Percentiles rank a stretch among this genome's conserved stretches.
Conservation (phyloP, 805 yeast genomes). For the Komagataella populi region DNA sequence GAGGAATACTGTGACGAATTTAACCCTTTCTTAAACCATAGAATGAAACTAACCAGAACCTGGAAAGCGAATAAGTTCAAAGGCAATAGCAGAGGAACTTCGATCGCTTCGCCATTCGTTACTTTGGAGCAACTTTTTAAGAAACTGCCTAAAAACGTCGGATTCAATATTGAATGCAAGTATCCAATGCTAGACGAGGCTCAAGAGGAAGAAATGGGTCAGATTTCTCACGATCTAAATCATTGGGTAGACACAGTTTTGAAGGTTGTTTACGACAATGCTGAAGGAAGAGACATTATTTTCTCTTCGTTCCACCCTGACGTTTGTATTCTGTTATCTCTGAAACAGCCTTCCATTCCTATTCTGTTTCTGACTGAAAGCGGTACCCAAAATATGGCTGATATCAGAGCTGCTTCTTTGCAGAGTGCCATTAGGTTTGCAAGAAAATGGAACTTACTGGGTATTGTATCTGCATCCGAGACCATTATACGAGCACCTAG, state of each 20-base stretch:
- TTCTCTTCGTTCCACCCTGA: conserved; percentile 95
- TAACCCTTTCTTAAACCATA: conserved; percentile 28
- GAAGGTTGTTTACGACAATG: conserved; percentile 64
- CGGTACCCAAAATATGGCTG: conserved; percentile 81
- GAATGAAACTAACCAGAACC: conserved; percentile 81
- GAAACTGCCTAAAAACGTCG: conserved; percentile 71
- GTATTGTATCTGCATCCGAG: conserved; percentile 80
- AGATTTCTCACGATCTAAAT: conserved; percentile 70
- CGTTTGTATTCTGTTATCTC: conserved; percentile 67
- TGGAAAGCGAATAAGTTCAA: conserved; percentile 78
- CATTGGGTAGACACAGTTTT: conserved; percentile 82
- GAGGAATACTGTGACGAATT: conserved; percentile 18
- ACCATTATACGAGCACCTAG: conserved; percentile 86
- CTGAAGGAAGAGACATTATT: conserved; percentile 70
- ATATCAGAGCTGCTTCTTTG: conserved; percentile 71
- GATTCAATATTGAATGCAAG: conserved; percentile 89
- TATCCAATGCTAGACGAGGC: conserved; percentile 95
- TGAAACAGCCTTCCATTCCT: conserved; percentile 91
- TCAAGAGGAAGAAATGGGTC: conserved; percentile 78
- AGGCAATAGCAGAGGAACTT: conserved; percentile 83
- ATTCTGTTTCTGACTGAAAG: conserved; percentile 81
- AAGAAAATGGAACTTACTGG: conserved; percentile 79
- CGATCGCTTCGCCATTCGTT: conserved; percentile 86
- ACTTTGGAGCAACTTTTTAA: conserved; percentile 75
- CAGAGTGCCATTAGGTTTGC: conserved; percentile 90